Evolutionary conservation across 1,284 basidiomycete genomes (phyloP).

Genomic region (Mycosarcoma maydis): DNA sequence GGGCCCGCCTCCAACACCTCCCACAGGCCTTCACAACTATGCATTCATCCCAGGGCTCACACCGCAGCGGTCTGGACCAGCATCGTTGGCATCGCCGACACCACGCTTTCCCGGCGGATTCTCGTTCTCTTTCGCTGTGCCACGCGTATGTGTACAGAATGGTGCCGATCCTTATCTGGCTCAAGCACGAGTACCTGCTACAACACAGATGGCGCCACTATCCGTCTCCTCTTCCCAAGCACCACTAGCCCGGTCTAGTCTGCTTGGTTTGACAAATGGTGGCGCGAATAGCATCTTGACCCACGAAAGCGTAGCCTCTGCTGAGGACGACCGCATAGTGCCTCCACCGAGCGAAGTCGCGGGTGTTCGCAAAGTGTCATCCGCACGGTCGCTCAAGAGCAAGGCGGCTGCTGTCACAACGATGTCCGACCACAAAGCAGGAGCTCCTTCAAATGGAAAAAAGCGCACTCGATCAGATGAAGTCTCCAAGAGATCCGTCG

Average conservation of each 20-base stretch:
- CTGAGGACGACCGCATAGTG: conserved; percentile 22
- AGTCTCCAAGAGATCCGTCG: background rate
- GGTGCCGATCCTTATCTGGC: conserved; percentile 6
- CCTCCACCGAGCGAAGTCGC: conserved; percentile 11
- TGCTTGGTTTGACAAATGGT: background rate
- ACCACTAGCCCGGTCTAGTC: background rate
- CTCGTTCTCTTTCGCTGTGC: conserved; percentile 16
- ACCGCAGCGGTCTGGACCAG: conserved; percentile 13
- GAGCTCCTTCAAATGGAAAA: conserved; percentile 1
- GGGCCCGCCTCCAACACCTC: conserved; percentile 30
- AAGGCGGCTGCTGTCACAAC: background rate
- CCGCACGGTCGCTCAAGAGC: conserved; percentile 19
- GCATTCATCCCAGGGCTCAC: conserved; percentile 37
- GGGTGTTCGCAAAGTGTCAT: conserved; percentile 12
- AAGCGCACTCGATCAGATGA: conserved; percentile 19
- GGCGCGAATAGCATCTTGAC: background rate
- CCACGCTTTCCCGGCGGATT: conserved; percentile 39
- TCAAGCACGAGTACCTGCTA: conserved; percentile 12
- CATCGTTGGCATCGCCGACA: conserved; percentile 20
- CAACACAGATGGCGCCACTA: conserved; percentile 27
- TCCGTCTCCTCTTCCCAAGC: conserved; percentile 14
- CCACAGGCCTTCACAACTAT: conserved; percentile 23
- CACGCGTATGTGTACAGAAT: conserved; percentile 1
- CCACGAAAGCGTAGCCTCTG: conserved; percentile 11
- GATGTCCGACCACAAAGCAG: background rate